Evolutionary conservation across 495 filamentous ascomycete species (phyloP).

Genomic region (Bacidia gigantensis): DNA sequence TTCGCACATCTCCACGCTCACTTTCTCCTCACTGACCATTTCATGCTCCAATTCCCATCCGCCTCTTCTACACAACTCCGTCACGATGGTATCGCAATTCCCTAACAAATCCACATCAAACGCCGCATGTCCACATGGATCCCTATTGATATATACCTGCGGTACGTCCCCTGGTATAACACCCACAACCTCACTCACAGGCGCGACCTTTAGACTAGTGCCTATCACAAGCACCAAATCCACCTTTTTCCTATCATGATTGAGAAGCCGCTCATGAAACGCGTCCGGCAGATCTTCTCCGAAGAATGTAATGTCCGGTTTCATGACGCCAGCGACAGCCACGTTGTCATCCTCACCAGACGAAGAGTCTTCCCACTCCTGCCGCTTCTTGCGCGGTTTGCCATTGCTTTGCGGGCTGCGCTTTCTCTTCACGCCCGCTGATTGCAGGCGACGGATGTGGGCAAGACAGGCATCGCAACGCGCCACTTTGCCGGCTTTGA

Average conservation of each 20-base stretch:
- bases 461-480: slow-evolving; percentile 48
- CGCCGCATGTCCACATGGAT: slow-evolving; percentile 73
- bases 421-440: slow-evolving; percentile 57
- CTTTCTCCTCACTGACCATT: slow-evolving; percentile 63
- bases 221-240: slow-evolving; percentile 97
- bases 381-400: slow-evolving; percentile 32
- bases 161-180: slow-evolving; percentile 66
- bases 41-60: slow-evolving; percentile 83
- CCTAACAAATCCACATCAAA: slow-evolving; percentile 93
- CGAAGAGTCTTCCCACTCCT: background rate
- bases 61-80: slow-evolving; percentile 71
- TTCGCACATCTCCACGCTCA: slow-evolving; percentile 42
- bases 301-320: slow-evolving; percentile 97
- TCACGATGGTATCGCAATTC: slow-evolving; percentile 83
- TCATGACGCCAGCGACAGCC: slow-evolving; percentile 77
- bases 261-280: slow-evolving; percentile 67
- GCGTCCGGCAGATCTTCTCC: slow-evolving; percentile 57
- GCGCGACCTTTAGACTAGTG: slow-evolving; percentile 90
- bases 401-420: slow-evolving; percentile 46
- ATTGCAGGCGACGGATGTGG: slow-evolving; percentile 30
- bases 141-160: slow-evolving; percentile 87
- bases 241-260: slow-evolving; percentile 63
- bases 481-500: slow-evolving; percentile 59
- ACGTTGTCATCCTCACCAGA: slow-evolving; percentile 51
- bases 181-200: slow-evolving; percentile 80